Conservation (phyloP, 164 flowering plant genomes). For the Annona cherimola region DNA sequence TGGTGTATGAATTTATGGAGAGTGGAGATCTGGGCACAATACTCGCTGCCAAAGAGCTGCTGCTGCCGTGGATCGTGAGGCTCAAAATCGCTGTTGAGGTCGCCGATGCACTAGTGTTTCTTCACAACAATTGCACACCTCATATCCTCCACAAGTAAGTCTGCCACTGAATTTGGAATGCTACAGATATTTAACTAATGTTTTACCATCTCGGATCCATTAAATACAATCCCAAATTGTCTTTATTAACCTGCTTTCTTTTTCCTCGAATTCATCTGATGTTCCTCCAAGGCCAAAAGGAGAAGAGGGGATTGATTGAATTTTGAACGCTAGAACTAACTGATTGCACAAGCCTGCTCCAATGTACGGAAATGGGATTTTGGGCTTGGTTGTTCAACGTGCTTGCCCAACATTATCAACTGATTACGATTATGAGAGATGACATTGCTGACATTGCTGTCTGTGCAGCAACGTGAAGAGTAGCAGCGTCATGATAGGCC, state of each 20-base stretch:
- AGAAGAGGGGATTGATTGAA: no score
- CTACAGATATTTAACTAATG: no score
- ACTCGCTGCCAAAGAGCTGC: background rate
- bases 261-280: no score
- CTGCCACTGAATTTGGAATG: no score
- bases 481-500: conserved; percentile 6
- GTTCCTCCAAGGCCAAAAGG: no score
- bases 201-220: no score
- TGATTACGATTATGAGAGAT: background rate
- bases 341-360: no score
- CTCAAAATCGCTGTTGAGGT: conserved; percentile 2
- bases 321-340: no score
- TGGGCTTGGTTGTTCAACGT: no score
- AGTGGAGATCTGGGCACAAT: conserved; percentile 8
- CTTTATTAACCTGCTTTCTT: no score
- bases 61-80: conserved; percentile 9
- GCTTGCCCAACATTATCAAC: background rate
- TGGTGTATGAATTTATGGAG: conserved; percentile 11
- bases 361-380: no score
- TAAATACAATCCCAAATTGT: no score
- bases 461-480: conserved; percentile 3
- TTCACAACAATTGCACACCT: conserved; percentile 8
- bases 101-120: conserved; percentile 7
- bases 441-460: background rate
- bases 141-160: conserved; percentile 9